A percentile compares a stretch with the other conserved stretches of the same genome.
phyloP scores from a whole-genome alignment of 352 stramenopile species.

The Globisporangium paddicum region DNA sequence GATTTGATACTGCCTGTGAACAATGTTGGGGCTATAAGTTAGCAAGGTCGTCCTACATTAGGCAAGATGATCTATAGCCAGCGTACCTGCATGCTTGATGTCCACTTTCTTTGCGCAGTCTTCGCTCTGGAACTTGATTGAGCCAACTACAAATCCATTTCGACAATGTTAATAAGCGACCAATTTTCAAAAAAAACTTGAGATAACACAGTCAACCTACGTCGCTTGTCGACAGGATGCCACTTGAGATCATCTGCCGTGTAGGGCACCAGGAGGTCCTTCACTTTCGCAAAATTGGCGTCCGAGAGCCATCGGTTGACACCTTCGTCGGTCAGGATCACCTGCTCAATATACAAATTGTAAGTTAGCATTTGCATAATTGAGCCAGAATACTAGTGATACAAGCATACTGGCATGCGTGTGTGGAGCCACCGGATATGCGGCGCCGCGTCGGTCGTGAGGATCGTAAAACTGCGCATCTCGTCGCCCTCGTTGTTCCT shows the following conservation, averaged over 20 bases:
- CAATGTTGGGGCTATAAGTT: not conserved
- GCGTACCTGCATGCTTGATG: conserved; percentile 64
- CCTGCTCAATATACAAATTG: conserved; percentile 21
- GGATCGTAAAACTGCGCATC: conserved; percentile 84
- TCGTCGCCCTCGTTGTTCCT: conserved; percentile 50
- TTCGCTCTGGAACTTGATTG: conserved; percentile 69
- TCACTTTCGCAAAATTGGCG: conserved; percentile 51
- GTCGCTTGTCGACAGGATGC: conserved; percentile 74
- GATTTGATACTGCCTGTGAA: conserved; percentile 56
- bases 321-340: conserved; percentile 66
- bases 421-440: conserved; percentile 83
- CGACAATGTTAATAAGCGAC: not conserved
- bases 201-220: conserved; percentile 14
- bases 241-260: conserved; percentile 49
- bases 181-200: not conserved
- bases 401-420: conserved; percentile 61
- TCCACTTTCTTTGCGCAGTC: conserved; percentile 71
- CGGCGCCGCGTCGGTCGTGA: conserved; percentile 71
- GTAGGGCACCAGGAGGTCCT: conserved; percentile 52
- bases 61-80: not conserved
- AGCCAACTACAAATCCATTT: conserved; percentile 50
- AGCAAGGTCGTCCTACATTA: not conserved
- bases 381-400: not conserved
- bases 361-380: not conserved
- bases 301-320: conserved; percentile 60